Base-by-base conservation (phyloP, 768 basidiomycete genomes). In the Phanerodontia chrysosporium region DNA sequence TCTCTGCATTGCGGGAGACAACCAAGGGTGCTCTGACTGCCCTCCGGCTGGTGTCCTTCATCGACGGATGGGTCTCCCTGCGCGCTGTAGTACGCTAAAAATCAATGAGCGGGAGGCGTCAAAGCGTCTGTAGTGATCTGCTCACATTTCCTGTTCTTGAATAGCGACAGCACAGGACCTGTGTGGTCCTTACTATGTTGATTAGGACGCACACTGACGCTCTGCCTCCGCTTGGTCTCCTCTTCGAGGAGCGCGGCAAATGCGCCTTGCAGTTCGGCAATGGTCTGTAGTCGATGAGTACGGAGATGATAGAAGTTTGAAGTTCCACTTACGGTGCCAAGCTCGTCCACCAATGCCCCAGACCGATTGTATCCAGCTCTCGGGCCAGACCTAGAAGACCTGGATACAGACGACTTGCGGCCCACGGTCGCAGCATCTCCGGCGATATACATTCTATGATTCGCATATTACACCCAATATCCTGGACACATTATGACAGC, bases 401-500 rank as follows among this genome's bases (percentile, higher is more conserved):
- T 73, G 42, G 68, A 65, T 16, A 70, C 49, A 1, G 75, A 72
- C 14, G 77, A 73, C 59, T 69, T 72, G 58, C 72, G 71, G 45
- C 71, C 73, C 8, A 68, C 55, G 27, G 68, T 75, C 61, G 64
- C 69, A 74, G 77, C 39, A 75, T 72, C 79, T 35, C 74, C 66
- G n/a, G 79, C 76, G 62, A 85, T 81, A 64, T 89, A 89, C 67
- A 80, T 84, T 72, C 90, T 92, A 48, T n/a, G 44, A 30, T 13
- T 24, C 30, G 27, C 16, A 63, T 7, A 25, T n/a, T n/a, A n/a
- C n/a, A n/a, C n/a, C n/a, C n/a, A n/a, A 45, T 56, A 24, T 44
- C 12, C 25, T 24, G 30, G 25, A 8, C 24, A n/a, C 35, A 27
- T 10, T 28, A 49, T 28, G 29, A 10, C 28, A 12, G 27, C 29